phyloP scores from a whole-genome alignment of 176 grass and related monocot genomes.

The Panicum miliaceum region DNA sequence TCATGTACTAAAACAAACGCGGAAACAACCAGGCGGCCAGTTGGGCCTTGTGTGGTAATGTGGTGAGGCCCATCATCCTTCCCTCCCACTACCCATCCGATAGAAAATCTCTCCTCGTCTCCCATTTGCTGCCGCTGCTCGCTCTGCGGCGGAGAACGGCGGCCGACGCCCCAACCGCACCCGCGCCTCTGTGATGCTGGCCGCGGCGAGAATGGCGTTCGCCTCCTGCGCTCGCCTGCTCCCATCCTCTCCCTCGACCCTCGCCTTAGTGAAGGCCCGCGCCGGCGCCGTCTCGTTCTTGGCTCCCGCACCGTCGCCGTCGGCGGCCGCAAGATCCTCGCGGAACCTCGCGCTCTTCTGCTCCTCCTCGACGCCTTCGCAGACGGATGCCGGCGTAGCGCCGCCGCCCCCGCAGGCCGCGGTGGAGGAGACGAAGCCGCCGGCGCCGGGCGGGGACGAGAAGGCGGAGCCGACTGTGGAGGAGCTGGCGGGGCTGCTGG shows the following conservation, averaged over 20 bases:
- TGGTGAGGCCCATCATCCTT: not conserved
- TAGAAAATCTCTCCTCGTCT: not conserved
- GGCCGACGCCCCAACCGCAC: not conserved
- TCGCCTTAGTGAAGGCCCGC: slow-evolving; percentile 19
- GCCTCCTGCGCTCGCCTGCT: slow-evolving; percentile 10
- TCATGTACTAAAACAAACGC: too few relatives aligned
- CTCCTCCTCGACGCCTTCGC: slow-evolving; percentile 17
- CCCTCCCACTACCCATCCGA: slow-evolving; percentile 26
- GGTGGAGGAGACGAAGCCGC: slow-evolving; percentile 21
- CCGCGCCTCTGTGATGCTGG: slow-evolving; percentile 6
- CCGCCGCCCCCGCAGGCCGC: not conserved
- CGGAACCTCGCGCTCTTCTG: slow-evolving; percentile 36
- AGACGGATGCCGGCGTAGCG: not conserved
- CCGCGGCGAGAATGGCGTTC: slow-evolving; percentile 44
- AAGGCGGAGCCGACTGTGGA: slow-evolving; percentile 29
- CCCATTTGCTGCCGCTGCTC: too few relatives aligned
- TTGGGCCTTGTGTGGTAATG: too few relatives aligned
- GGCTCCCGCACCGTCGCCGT: not conserved
- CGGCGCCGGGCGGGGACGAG: slow-evolving; percentile 6
- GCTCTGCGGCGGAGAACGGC: not conserved
- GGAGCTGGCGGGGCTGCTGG: slow-evolving; percentile 63
- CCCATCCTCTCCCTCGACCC: slow-evolving; percentile 21
- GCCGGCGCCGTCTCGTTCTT: slow-evolving; percentile 37
- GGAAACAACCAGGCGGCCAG: too few relatives aligned
- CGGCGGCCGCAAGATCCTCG: slow-evolving; percentile 33